A percentile compares a stretch with the other conserved stretches of the same genome.
These are phyloP conservation scores for Penicillium desertorum DNA, from an alignment of 495 filamentous ascomycete genomes.

Conservation along the genomic window DNA sequence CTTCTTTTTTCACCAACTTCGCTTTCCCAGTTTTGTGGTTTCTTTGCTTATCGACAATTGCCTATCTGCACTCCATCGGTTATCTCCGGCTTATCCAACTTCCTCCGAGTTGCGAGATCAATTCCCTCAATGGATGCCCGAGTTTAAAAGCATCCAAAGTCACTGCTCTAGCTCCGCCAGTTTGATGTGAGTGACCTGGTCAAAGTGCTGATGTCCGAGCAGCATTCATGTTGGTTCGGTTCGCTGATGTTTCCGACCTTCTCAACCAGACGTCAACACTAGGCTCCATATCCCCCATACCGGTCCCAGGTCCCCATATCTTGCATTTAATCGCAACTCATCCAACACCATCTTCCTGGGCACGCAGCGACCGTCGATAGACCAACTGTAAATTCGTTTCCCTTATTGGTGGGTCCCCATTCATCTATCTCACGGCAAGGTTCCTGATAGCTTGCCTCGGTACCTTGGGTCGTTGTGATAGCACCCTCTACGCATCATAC, in stretches of 20 bases:
- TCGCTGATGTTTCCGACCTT: slow-evolving; percentile 15
- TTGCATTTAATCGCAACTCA: slow-evolving; percentile 10
- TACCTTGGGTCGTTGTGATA: slow-evolving; percentile 24
- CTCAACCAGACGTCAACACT: slow-evolving; percentile 16
- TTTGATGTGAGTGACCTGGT: slow-evolving; percentile 12
- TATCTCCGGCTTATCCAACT: slow-evolving; percentile 41
- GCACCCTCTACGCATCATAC: slow-evolving; percentile 19
- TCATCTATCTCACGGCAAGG: slow-evolving; percentile 18
- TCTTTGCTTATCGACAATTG: slow-evolving; percentile 34
- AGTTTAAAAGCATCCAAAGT: slow-evolving; percentile 1
- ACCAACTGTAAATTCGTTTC: slow-evolving; percentile 21
- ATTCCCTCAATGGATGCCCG: slow-evolving; percentile 16
- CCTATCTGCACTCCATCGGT: slow-evolving; percentile 29
- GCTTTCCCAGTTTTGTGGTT: slow-evolving; percentile 2
- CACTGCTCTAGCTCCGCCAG: slow-evolving; percentile 4
- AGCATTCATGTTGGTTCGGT: not conserved
- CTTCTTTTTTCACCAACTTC: slow-evolving; percentile 6
- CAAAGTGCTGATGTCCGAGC: not conserved
- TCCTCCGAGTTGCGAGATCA: slow-evolving; percentile 9
- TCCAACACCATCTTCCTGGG: not conserved
- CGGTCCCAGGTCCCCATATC: slow-evolving; percentile 30
- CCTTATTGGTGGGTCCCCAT: slow-evolving; percentile 27
- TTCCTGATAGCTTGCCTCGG: slow-evolving; percentile 24
- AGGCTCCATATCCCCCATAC: slow-evolving; percentile 20
- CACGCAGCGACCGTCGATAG: slow-evolving; percentile 9